Evolutionary conservation across 257 asterid genomes (phyloP).

Genomic region (Agastache rugosa): DNA sequence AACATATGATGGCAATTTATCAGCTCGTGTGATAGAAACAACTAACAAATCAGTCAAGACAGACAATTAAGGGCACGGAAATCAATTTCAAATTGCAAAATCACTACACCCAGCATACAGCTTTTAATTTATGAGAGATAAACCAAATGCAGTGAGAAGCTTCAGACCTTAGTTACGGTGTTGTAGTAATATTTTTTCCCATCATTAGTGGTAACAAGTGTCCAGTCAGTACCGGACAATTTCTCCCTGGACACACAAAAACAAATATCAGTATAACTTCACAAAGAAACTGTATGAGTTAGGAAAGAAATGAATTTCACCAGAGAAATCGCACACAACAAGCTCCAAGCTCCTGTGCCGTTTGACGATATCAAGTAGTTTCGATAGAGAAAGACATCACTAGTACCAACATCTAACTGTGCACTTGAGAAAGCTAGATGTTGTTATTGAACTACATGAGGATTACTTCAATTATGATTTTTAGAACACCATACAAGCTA

Average conservation of each 20-base stretch:
- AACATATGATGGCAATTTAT: not conserved
- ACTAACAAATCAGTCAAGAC: constrained; percentile 14
- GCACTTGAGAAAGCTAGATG: constrained; percentile 26
- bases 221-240: constrained; percentile 89
- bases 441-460: constrained; percentile 17
- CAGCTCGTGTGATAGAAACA: constrained; percentile 17
- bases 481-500: not conserved
- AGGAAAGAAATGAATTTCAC: constrained; percentile 9
- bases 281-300: constrained; percentile 9
- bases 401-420: constrained; percentile 23
- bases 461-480: constrained; percentile 17
- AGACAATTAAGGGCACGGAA: constrained; percentile 1
- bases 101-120: not conserved
- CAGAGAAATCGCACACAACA: constrained; percentile 29
- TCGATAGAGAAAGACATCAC: constrained; percentile 8
- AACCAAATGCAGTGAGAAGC: constrained; percentile 13
- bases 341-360: constrained; percentile 22
- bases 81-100: constrained; percentile 19
- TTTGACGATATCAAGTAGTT: constrained; percentile 16
- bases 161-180: constrained; percentile 66
- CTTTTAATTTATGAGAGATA: constrained; percentile 5
- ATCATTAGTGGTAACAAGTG: constrained; percentile 82
- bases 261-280: constrained; percentile 33
- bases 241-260: constrained; percentile 67
- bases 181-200: constrained; percentile 88